Evolutionary conservation across 2,329 filamentous ascomycete species (phyloP), one percentile per base, ranked within the genome.

Genomic region (Nigrograna mackinnonii): DNA sequence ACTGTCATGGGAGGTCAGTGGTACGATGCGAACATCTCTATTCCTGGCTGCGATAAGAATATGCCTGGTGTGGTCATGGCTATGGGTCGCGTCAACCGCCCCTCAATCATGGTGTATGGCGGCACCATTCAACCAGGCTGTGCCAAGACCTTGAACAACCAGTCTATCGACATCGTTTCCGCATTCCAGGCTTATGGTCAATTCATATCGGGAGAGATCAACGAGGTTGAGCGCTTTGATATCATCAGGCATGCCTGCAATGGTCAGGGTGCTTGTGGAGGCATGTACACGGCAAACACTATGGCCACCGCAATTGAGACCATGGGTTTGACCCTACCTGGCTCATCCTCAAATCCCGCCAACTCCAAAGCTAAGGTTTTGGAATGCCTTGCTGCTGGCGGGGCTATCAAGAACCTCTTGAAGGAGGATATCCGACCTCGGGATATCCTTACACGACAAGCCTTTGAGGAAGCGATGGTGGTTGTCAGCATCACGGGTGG

Each of bases 41-140:
- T 99, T 60, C 94, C 94, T 12, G 94, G 94, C 36, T 99, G 94
- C 73, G 94, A 99, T 80, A 99, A 99, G 84, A 99, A 99, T 76
- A 97, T 99, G 94, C 68, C 68, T n/a, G 73, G 75, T 64, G 75
- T 78, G 35, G 70, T 78, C 46, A 78, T 78, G 72, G 94, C 91
- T 43, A 96, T 96, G 89, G 92, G 91, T 26, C 83, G 94, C 57
- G 84, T 96, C 54, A 97, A 99, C 77, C 79, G 94, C 35, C 94
- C 94, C 21, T 91, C 89, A 58, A 79, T 99, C 66, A 99, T 99
- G 94, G 89, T 99, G 21, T 99, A 99, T 64, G 94, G 94, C 56
- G 94, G 94, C 36, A 91, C 89, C 31, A 99, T 97, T 68, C 85
- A 88, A 67, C 89, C 94, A 26, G 94, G 94, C 35, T 96, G 91